Percentiles rank a stretch among this genome's conserved stretches.
Conservation (phyloP, 2,329 filamentous ascomycete species). For the Cordyceps pruinosa region DNA sequence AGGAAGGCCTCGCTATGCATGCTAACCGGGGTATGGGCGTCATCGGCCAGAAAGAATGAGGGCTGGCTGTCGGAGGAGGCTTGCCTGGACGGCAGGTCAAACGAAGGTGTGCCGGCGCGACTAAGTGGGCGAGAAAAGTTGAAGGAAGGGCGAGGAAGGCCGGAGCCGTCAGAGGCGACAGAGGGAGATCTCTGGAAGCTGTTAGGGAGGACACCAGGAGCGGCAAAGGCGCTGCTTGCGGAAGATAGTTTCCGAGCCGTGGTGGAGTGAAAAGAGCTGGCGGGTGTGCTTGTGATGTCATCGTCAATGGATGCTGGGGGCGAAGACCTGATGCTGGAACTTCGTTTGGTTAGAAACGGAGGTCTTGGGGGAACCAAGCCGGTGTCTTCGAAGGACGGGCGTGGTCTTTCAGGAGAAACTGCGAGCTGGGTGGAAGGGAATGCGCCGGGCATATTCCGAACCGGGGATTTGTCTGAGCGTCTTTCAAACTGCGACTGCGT, state of each 20-base stretch:
- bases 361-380: constrained; percentile 45
- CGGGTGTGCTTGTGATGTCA: constrained; percentile 51
- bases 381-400: constrained; percentile 42
- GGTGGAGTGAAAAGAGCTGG: constrained; percentile 52
- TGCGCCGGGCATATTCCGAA: constrained; percentile 28
- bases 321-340: constrained; percentile 50
- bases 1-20: constrained; percentile 64
- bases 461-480: constrained; percentile 23
- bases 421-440: constrained; percentile 30
- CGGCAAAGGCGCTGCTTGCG: constrained; percentile 49
- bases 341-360: constrained; percentile 40
- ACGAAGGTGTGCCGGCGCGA: constrained; percentile 54
- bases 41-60: constrained; percentile 56
- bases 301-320: constrained; percentile 64
- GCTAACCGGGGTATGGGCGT: constrained; percentile 64
- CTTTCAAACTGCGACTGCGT: constrained; percentile 24
- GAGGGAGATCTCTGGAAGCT: constrained; percentile 74
- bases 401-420: constrained; percentile 36
- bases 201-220: constrained; percentile 50
- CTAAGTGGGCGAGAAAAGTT: constrained; percentile 94
- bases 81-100: constrained; percentile 54
- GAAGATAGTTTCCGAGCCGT: constrained; percentile 71
- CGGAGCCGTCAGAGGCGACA: constrained; percentile 72
- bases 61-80: constrained; percentile 61
- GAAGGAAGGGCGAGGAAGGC: constrained; percentile 66